A percentile compares a stretch with the other conserved stretches of the same genome.
Conservation (phyloP, 345 rosid species). For the Brassica juncea region DNA sequence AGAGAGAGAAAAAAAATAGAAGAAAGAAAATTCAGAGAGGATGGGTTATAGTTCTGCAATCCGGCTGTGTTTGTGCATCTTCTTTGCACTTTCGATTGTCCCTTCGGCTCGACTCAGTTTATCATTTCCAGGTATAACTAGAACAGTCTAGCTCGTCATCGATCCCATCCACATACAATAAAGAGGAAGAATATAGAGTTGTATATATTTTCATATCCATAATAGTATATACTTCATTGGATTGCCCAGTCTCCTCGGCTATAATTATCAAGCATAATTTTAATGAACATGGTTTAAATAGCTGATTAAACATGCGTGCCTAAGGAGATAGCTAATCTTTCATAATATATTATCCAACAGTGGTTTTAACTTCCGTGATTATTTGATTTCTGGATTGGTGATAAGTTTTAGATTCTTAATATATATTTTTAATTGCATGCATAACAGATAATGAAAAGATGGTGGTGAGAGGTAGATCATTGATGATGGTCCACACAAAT, state of each 20-base stretch:
- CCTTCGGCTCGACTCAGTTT: slow-evolving; percentile 45
- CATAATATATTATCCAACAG: background rate
- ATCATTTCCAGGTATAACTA: slow-evolving; percentile 42
- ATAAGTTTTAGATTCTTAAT: background rate
- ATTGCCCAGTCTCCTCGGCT: background rate
- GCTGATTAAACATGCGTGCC: background rate
- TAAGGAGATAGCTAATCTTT: background rate
- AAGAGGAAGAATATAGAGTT: background rate
- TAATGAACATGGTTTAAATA: background rate
- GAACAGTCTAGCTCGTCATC: background rate
- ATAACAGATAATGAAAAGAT: slow-evolving; percentile 35
- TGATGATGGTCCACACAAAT: slow-evolving; percentile 48
- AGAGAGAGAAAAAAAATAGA: background rate
- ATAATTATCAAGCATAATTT: background rate
- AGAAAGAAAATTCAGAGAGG: background rate
- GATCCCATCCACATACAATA: background rate
- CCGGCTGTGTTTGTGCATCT: slow-evolving; percentile 34
- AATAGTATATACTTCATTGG: background rate
- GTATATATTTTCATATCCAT: background rate
- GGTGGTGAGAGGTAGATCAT: slow-evolving; percentile 45
- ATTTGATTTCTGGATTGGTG: background rate
- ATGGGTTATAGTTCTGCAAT: slow-evolving; percentile 31
- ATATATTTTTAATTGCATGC: background rate
- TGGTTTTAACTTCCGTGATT: background rate
- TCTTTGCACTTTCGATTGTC: slow-evolving; percentile 30